Evolutionary conservation across 2,329 filamentous ascomycete genomes (phyloP), one percentile per base, ranked within the genome.

Genomic region (Ascochyta koolunga): DNA sequence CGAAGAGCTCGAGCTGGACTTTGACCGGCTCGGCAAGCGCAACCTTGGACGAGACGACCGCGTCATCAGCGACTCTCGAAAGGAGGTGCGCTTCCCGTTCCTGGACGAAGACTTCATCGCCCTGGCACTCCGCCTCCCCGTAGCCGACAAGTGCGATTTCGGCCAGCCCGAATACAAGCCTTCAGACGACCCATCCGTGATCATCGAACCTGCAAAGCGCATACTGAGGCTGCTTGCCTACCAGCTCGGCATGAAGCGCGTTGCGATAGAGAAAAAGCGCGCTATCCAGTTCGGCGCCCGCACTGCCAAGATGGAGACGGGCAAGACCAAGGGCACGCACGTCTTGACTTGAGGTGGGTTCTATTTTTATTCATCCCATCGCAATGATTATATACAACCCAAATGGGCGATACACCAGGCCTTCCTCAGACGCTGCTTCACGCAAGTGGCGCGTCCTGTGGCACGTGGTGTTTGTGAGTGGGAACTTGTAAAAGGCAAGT

Each of bases 41-140:
- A 99, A 99, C 62, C 82, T 99, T 7, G 96, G 95, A 4, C 87
- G 95, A 9, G 95, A 99, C 68, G 96, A 99, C 75, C 85, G 95
- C 21, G 89, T 93, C 16, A 91, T 97, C 74, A 88, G 91, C 2
- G 85, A 96, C 68, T 98, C 93, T 89, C 86, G 90, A 13, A 88
- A 88, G 56, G 95, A 99, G 75, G 89, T 89, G 27, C 85, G 95
- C 31, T 97, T 96, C 69, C 95, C 96, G 0, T 99, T 86, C 67
- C 82, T 99, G 0, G 95, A 98, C 58, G 95, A 99, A 74, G 80
- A 84, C 2, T 83, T 99, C 38, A 87, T 97, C n/a, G 81, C 81
- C 22, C 95, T 92, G 85, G 89, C 90, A 6, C 83, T 98, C 22
- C 80, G 79, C 37, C 79, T 82, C 21, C 89, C 91, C 0, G 88